Evolutionary conservation across 305 asterid genomes (phyloP), one percentile per base, ranked within the genome.

Genomic region (Withania somnifera): DNA sequence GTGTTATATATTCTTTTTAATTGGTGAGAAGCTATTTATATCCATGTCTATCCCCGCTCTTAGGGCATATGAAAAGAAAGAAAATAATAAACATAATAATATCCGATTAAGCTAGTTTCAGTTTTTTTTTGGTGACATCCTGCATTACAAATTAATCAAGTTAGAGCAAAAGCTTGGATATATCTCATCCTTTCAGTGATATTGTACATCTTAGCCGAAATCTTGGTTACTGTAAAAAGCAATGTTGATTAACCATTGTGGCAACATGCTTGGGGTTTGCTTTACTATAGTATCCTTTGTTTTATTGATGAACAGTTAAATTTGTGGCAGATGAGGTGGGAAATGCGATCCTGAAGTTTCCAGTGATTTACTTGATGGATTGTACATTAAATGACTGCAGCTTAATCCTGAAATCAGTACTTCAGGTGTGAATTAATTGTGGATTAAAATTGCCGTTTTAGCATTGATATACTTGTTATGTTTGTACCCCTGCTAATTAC

Each of bases 331-430:
- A 89, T 87, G 83, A 84, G 80, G 85, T 53, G 83, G 85, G 77
- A 68, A 91, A 85, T 88, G 87, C 40, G 28, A 24, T 50, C 36
- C 77, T 83, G 88, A 91, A 89, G 90, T 91, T 92, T 87, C 99
- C 99, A 11, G 89, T 89, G 53, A 89, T 96, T 80, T 96, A 92
- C 88, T 86, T 90, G 92, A 96, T 96, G 98, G 98, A 96, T 86
- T 96, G 99, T 90, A 88, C 93, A 63, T 85, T 54, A 75, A 96
- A 96, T 56, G 99, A 96, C 92, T 96, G 99, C 87, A 86, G 95
- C 87, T 87, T 84, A 82, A 88, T 94, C 86, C 84, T 90, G 82
- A 88, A 87, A 86, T 85, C 97, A 61, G 66, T 63, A 64, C 85
- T 84, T 85, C 93, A 96, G 99, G 99, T 96, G 83, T 22, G 67